phyloP scores from a whole-genome alignment of 2,329 filamentous ascomycete genomes.

The Trichoderma sp. region DNA sequence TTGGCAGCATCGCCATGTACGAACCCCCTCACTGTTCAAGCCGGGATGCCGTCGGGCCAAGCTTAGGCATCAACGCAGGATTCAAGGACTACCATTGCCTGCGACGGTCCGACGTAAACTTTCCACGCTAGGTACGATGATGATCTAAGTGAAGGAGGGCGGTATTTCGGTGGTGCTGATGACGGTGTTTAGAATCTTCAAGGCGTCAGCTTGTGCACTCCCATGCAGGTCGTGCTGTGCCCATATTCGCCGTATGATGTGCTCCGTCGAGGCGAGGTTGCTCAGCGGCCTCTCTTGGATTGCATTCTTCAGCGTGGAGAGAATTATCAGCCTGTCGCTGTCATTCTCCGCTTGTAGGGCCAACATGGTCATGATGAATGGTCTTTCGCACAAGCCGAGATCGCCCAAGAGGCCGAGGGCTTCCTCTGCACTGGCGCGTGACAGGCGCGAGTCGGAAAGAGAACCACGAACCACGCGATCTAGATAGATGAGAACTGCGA shows the following conservation, averaged over 20 bases:
- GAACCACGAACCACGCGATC: conserved; percentile 24
- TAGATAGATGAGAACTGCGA: conserved; percentile 26
- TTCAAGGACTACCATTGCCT: not conserved
- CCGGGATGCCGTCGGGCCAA: not conserved
- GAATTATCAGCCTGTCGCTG: conserved; percentile 7
- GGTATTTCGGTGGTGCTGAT: conserved; percentile 20
- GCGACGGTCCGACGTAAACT: too few relatives aligned
- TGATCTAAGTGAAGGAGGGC: conserved; percentile 21
- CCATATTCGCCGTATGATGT: conserved; percentile 26
- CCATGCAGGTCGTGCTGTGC: conserved; percentile 23
- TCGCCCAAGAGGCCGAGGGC: not conserved
- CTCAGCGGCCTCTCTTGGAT: conserved; percentile 21
- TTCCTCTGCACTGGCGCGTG: conserved; percentile 19
- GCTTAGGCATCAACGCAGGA: not conserved
- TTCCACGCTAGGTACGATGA: not conserved
- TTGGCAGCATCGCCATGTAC: not conserved
- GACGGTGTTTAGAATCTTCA: conserved; percentile 23
- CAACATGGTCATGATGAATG: conserved; percentile 23
- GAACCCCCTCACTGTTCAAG: not conserved
- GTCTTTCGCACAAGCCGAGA: conserved; percentile 23
- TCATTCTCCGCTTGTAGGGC: conserved; percentile 18
- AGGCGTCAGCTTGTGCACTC: conserved; percentile 13
- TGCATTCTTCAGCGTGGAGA: conserved; percentile 11
- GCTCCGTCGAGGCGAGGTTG: conserved; percentile 18
- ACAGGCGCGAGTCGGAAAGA: conserved; percentile 12